Evolutionary conservation across 441 rosid genomes (phyloP), one percentile per base, ranked within the genome.

Genomic region (Syzygium malaccense): DNA sequence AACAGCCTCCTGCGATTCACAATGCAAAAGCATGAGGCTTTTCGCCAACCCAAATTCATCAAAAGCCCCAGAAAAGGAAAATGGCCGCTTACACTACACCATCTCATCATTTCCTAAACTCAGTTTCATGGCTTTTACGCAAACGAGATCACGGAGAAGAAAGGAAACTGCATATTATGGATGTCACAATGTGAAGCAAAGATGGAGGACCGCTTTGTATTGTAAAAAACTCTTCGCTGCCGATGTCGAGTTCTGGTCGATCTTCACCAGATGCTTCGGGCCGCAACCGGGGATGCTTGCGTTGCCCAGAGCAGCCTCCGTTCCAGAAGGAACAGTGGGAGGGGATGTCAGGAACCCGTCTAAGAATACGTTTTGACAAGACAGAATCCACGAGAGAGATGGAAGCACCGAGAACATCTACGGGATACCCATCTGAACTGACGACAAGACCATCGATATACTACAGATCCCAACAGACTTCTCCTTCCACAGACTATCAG

Each of bases 381-480:
- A 75, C 51, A 75, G n/a, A 75, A 75, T 75, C 51, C n/a, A 23
- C n/a, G n/a, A 55, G 26, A 53, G 28, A 32, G 88, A 97, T 94
- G 90, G 99, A 96, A 92, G 98, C 98, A 90, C 95, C 96, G 6
- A 96, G 91, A 87, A 96, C 95, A 93, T 95, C 98, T 62, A 96
- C 93, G 48, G 97, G 88, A 93, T 97, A 94, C 86, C 99, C 99
- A 89, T 95, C 98, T 8, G 96, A 95, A 91, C 98, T 94, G 87
- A 95, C 89, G 86, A 96, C 96, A 85, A 96, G 97, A 56, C 97
- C 94, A 87, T 96, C 97, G 45, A 94, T 91, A 78, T 95, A 97
- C 86, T 95, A 97, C 86, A 96, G 97, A 92, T 98, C 99, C 99
- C 98, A 95, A 85, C 96, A 98, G 80, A 95, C 89, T 93, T 95